A percentile compares a stretch with the other conserved stretches of the same genome.
Conservation (phyloP, 2,329 filamentous ascomycete species). For the Ophiostoma quercus region DNA sequence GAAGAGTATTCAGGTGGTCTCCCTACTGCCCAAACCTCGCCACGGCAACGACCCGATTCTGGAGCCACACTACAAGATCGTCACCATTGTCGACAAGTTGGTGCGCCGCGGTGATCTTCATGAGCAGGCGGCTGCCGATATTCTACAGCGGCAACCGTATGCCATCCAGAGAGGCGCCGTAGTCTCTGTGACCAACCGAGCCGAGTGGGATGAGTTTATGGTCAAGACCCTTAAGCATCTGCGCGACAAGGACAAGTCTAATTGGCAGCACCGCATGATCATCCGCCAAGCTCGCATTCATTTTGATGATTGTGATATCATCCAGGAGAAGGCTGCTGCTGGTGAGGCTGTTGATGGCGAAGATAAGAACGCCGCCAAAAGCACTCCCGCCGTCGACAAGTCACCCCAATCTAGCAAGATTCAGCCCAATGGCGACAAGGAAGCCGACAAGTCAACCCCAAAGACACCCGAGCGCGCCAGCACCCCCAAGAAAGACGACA, state of each 20-base stretch:
- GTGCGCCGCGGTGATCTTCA: slow-evolving; percentile 52
- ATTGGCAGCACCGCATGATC: slow-evolving; percentile 92
- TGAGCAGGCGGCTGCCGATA: slow-evolving; percentile 45
- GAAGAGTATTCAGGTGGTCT: slow-evolving; percentile 47
- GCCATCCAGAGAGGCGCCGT: slow-evolving; percentile 46
- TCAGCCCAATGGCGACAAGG: not conserved
- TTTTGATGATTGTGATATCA: slow-evolving; percentile 35
- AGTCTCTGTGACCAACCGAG: slow-evolving; percentile 51
- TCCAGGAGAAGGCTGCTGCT: slow-evolving; percentile 5
- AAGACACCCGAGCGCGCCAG: not conserved
- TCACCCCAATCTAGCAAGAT: not conserved
- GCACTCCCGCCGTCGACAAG: not conserved
- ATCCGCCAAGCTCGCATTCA: slow-evolving; percentile 61
- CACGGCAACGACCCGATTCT: slow-evolving; percentile 68
- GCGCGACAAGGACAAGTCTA: slow-evolving; percentile 75
- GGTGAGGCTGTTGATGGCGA: slow-evolving; percentile 3
- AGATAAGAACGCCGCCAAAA: not conserved
- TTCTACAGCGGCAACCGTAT: slow-evolving; percentile 54
- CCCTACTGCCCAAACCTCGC: slow-evolving; percentile 49
- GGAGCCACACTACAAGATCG: slow-evolving; percentile 88
- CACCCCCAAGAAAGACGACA: not conserved
- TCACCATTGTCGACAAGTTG: slow-evolving; percentile 76
- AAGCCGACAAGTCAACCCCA: not conserved
- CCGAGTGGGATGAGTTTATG: slow-evolving; percentile 56
- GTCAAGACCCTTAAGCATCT: slow-evolving; percentile 48